Conservation (phyloP, 2,329 filamentous ascomycete species). For the Dactylella cylindrospora region DNA sequence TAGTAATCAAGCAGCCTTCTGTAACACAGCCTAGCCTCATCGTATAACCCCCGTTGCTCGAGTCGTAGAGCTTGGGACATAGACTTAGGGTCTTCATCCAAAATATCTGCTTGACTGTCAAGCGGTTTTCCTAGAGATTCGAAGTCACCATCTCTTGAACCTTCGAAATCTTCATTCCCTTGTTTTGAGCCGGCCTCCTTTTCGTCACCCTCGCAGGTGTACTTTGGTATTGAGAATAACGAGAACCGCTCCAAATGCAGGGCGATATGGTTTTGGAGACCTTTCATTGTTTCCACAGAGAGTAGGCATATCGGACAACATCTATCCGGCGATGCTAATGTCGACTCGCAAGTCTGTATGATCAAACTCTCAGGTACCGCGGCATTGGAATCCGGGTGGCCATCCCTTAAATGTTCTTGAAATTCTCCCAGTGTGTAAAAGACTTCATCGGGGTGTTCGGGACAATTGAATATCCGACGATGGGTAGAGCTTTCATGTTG, state of each 20-base stretch:
- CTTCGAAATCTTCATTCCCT: slow-evolving; percentile 15
- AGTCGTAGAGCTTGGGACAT: too few relatives aligned
- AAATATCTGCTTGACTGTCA: too few relatives aligned
- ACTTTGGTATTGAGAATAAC: slow-evolving; percentile 18
- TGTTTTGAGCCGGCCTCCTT: slow-evolving; percentile 2
- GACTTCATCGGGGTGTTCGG: slow-evolving; percentile 6
- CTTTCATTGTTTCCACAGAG: slow-evolving; percentile 10
- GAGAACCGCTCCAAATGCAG: slow-evolving; percentile 30
- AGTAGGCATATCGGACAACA: slow-evolving; percentile 22
- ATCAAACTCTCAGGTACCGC: slow-evolving; percentile 2
- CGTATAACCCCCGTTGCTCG: too few relatives aligned
- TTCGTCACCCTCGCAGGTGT: slow-evolving; percentile 1
- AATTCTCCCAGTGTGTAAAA: slow-evolving; percentile 12
- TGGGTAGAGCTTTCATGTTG: slow-evolving; percentile 29
- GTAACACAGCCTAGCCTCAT: too few relatives aligned
- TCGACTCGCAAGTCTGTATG: slow-evolving; percentile 27
- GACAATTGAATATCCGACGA: slow-evolving; percentile 19
- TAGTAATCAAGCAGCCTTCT: too few relatives aligned
- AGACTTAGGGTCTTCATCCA: too few relatives aligned
- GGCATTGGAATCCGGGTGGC: neutral
- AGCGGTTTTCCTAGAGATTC: too few relatives aligned
- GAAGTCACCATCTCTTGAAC: slow-evolving; percentile 21
- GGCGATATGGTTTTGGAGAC: slow-evolving; percentile 27
- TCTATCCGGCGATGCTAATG: slow-evolving; percentile 16
- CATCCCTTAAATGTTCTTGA: slow-evolving; percentile 14